Base-by-base conservation (phyloP, 768 basidiomycete genomes). In the Russula foetens region DNA sequence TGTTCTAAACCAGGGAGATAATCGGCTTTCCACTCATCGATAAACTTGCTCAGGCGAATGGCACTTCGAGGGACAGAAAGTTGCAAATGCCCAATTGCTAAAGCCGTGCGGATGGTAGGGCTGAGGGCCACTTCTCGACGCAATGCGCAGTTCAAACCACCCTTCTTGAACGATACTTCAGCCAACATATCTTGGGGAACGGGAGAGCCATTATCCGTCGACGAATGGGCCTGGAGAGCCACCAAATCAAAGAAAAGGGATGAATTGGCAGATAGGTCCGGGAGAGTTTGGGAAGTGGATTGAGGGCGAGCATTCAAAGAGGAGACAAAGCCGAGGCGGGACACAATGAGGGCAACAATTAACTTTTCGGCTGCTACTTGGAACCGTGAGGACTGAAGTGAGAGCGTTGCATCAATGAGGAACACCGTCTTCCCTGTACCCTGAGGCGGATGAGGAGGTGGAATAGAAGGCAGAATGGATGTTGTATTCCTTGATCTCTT, bases 1-100 rank as follows among this genome's bases (percentile, higher is more conserved):
- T 81, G 78, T 66, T 92, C 84, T 41, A 92, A 79, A 5, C 79
- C 85, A 19, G 91, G 85, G 31, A 92, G 76, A 66, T 86, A 92
- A 66, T 91, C 86, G 5, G 81, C 81, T 66, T 83, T 77, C 92
- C 92, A 94, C 67, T 91, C 86, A 66, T 91, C 86, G 26, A 86
- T 70, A 67, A 92, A 92, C 39, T 79, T 82, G 70, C 90, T 90
- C 4, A 91, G 75, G 17, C 86, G 83, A 31, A 93, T 76, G 29
- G 86, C 90, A 65, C 90, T 93, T 26, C 90, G 85, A 4, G 91
- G 91, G 24, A 93, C 83, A 56, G 79, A 79, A 46, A 88, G 68
- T 29, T 77, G 74, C 26, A 86, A 66, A 24, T 74, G 74, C 12
- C 75, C 74, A 5, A 84, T 65, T 3, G 74, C 72, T 48, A 81